Base-by-base conservation (phyloP, 345 rosid genomes). In the Theobroma cacao region DNA sequence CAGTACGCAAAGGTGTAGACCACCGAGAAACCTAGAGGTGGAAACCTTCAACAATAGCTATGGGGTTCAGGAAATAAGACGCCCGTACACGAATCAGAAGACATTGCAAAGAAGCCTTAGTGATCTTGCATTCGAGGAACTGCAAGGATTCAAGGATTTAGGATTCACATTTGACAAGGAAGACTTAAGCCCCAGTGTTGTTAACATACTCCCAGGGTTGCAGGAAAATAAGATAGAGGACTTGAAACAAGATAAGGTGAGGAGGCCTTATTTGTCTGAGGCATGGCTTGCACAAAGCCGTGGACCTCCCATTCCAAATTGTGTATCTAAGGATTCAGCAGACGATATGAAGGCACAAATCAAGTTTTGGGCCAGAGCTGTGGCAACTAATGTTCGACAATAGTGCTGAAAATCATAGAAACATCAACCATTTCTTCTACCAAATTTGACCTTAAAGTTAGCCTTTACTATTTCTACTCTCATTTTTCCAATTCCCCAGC, bases 321-420 rank as follows among this genome's bases (percentile, higher is more conserved):
- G 83, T 84, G 82, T 47, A 10, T 41, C 82, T 31, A 87, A 84
- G 43, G 84, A 81, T 36, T 84, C 91, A 4, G 66, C 84, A 5
- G 74, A 70, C 78, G 91, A 87, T 38, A 89, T 89, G 93, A 90
- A 92, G 75, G 87, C 88, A 43, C 90, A 89, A 22, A 84, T 92
- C 84, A 92, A 88, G 85, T 89, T 85, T 12, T 92, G 97, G 94
- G 94, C 94, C 7, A 78, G 93, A 79, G 86, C 91, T n/a, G 94
- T 90, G 38, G 97, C 97, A 3, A 88, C 89, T 55, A 89, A 92
- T 72, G 90, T 88, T 75, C 80, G 85, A 20, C 85, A 87, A 84
- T 86, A 87, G 72, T 85, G 89, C 78, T 87, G 68, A 84, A 41
- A 64, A 33, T 30, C 75, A 52, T 33, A 1, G n/a, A 31, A 2